Percentiles rank a stretch among this genome's conserved stretches.
Evolutionary conservation across 768 basidiomycete species (phyloP).

Genomic region (Solioccasus polychromus): DNA sequence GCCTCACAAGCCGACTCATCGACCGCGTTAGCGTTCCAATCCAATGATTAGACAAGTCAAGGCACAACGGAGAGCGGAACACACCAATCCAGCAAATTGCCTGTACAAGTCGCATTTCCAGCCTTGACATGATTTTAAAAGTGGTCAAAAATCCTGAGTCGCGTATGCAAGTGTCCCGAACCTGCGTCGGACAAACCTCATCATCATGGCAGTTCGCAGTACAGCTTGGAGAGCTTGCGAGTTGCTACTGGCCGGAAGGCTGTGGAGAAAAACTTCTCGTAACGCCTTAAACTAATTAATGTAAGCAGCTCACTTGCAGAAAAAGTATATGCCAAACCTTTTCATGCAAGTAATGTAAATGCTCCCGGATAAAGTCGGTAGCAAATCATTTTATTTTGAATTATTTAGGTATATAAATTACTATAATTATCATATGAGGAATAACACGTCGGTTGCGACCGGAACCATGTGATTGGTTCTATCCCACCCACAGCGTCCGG

Average conservation of each 20-base stretch:
- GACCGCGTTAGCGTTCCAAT: slow-evolving; percentile 23
- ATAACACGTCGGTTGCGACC: slow-evolving; percentile 2
- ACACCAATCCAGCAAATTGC: slow-evolving; percentile 18
- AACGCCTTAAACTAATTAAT: too few species aligned
- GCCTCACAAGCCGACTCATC: slow-evolving; percentile 29
- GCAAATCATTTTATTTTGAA: too few species aligned
- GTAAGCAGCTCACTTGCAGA: too few species aligned
- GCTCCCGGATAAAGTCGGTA: too few species aligned
- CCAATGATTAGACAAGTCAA: not conserved
- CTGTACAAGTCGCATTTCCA: slow-evolving; percentile 24
- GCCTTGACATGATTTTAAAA: not conserved
- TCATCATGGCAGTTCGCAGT: not conserved
- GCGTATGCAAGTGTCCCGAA: not conserved
- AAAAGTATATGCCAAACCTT: too few species aligned
- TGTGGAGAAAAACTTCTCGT: too few species aligned
- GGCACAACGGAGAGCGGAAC: not conserved
- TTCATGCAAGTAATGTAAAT: too few species aligned
- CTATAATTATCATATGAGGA: too few species aligned
- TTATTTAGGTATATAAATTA: too few species aligned
- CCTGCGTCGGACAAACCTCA: not conserved
- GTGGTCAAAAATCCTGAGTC: not conserved
- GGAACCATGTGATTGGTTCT: slow-evolving; percentile 18
- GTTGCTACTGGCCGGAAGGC: too few species aligned
- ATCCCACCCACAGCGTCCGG: not conserved
- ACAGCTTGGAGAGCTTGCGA: too few species aligned